Conservation (phyloP, 2,329 filamentous ascomycete genomes). For the Pyrenophora tritici-repentis region DNA sequence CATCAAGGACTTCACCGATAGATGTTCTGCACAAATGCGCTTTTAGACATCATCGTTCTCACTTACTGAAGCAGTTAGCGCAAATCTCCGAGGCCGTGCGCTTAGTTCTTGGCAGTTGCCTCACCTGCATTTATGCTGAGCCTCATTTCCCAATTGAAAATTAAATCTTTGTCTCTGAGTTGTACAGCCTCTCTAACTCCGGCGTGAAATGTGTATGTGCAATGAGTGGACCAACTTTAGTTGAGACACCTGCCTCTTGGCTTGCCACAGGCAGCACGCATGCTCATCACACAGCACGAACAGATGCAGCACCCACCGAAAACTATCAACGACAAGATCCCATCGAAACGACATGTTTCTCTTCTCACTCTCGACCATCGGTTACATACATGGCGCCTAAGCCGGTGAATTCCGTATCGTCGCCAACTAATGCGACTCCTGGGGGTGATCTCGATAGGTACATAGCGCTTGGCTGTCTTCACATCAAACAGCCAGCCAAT, state of each 20-base stretch:
- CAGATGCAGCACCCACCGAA: neutral
- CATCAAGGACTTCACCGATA: neutral
- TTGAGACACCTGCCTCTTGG: constrained; percentile 2
- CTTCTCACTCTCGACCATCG: neutral
- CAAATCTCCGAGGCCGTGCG: neutral
- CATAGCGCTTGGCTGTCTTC: constrained; percentile 45
- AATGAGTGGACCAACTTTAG: constrained; percentile 4
- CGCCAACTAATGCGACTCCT: constrained; percentile 1
- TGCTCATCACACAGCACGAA: neutral
- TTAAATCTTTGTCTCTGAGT: neutral
- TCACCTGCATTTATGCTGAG: neutral
- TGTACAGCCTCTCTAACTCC: neutral
- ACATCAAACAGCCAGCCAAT: constrained; percentile 16
- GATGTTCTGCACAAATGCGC: too few relatives aligned
- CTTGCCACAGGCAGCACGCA: neutral
- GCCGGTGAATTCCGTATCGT: constrained; percentile 16
- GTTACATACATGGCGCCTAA: constrained; percentile 12
- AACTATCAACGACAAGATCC: neutral
- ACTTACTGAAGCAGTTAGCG: constrained; percentile 9
- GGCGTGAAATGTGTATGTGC: neutral
- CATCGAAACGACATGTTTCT: neutral
- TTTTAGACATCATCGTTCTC: neutral
- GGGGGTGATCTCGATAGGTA: constrained; percentile 31
- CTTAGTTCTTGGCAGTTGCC: constrained; percentile 15
- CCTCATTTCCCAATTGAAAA: neutral